phyloP scores from a whole-genome alignment of 148 eudicot species.

The Persicaria tinctoria region DNA sequence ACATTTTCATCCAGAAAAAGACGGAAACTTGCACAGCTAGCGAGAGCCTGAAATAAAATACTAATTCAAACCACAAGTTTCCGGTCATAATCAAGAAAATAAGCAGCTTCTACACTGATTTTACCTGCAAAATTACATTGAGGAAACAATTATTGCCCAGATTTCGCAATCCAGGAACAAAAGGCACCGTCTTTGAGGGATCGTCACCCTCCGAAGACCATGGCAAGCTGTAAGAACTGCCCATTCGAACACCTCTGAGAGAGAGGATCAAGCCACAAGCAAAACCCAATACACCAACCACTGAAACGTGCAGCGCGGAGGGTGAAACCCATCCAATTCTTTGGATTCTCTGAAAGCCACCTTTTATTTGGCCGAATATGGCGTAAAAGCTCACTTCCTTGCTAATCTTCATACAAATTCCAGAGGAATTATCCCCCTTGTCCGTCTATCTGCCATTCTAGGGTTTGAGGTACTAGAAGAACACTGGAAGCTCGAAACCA shows the following conservation, averaged over 20 bases:
- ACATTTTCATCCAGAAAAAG: constrained; percentile 32
- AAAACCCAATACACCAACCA: constrained; percentile 47
- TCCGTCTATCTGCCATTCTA: not conserved
- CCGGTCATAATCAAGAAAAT: not conserved
- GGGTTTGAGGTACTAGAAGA: not conserved
- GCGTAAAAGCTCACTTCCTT: constrained; percentile 34
- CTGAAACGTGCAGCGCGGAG: constrained; percentile 39
- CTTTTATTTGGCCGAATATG: constrained; percentile 28
- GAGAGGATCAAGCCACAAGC: constrained; percentile 42
- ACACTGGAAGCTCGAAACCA: not conserved
- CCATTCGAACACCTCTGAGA: constrained; percentile 32
- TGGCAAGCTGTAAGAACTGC: constrained; percentile 21
- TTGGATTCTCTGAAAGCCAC: constrained; percentile 32
- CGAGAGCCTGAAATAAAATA: constrained; percentile 45
- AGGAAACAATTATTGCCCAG: constrained; percentile 90
- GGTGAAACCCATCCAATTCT: constrained; percentile 38
- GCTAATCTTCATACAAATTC: constrained; percentile 38
- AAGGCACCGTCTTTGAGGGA: constrained; percentile 21
- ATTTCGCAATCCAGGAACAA: constrained; percentile 80
- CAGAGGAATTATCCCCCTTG: not conserved
- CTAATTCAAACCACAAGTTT: not conserved
- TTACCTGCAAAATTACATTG: constrained; percentile 93
- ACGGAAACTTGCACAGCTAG: constrained; percentile 69
- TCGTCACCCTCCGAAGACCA: constrained; percentile 21
- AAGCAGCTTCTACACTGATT: not conserved